Evolutionary conservation across 345 rosid species (phyloP).

Genomic region (Noccaea bulbosa): DNA sequence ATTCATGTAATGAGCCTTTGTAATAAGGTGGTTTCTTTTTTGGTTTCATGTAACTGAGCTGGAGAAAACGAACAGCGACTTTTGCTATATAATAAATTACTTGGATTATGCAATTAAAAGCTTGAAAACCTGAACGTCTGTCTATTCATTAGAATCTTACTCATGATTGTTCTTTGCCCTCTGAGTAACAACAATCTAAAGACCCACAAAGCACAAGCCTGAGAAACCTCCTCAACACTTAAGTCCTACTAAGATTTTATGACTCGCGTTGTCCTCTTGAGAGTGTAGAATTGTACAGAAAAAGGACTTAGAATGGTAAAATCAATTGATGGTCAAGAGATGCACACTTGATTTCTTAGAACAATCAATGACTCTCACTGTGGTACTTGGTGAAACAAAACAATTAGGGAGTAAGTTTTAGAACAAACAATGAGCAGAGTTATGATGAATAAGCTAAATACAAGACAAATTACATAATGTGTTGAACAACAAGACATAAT

Average conservation of each 20-base stretch:
- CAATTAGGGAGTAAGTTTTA: no score
- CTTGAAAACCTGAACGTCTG: background rate
- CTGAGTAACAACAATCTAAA: no score
- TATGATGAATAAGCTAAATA: background rate
- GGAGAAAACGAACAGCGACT: slow-evolving; percentile 27
- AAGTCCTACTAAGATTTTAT: background rate
- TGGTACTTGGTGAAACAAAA: no score
- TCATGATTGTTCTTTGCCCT: background rate
- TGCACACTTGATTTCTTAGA: no score
- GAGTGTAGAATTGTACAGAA: no score
- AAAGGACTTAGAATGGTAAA: no score
- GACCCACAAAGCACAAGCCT: background rate
- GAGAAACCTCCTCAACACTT: background rate
- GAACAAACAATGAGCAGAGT: no score
- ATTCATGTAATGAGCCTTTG: slow-evolving; percentile 34
- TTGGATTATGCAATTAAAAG: slow-evolving; percentile 2
- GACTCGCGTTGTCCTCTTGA: background rate
- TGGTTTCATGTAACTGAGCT: slow-evolving; percentile 36
- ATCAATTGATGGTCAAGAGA: no score
- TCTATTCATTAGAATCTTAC: no score
- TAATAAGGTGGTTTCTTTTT: slow-evolving; percentile 24
- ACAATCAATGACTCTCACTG: no score
- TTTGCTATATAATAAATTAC: slow-evolving; percentile 12
- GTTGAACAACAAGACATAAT: background rate
- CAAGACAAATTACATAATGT: background rate